Conservation (phyloP, 306 rosid species). For the Geum urbanum region DNA sequence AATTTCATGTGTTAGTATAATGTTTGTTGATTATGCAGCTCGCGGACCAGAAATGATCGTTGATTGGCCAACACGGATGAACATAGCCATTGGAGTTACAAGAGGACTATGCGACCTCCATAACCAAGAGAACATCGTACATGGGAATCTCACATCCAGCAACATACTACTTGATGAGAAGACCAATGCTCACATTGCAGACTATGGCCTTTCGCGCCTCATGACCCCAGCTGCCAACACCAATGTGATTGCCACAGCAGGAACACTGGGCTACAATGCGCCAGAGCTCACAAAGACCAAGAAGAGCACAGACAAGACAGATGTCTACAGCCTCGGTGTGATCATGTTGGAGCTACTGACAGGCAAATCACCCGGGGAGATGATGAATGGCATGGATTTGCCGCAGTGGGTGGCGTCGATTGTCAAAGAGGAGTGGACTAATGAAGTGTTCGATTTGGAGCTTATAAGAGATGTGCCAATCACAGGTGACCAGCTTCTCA, state of each 20-base stretch:
- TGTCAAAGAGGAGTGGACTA: slow-evolving; percentile 82
- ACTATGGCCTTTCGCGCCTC: slow-evolving; percentile 72
- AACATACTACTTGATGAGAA: slow-evolving; percentile 65
- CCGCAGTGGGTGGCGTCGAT: slow-evolving; percentile 94
- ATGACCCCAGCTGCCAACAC: slow-evolving; percentile 77
- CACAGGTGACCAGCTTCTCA: slow-evolving; percentile 66
- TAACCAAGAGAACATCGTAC: slow-evolving; percentile 52
- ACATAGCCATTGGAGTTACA: slow-evolving; percentile 62
- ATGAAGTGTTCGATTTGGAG: slow-evolving; percentile 90
- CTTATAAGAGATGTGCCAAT: slow-evolving; percentile 63
- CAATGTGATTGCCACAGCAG: slow-evolving; percentile 80
- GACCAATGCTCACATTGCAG: slow-evolving; percentile 63
- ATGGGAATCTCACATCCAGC: slow-evolving; percentile 81
- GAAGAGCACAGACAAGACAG: slow-evolving; percentile 52
- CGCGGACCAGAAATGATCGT: slow-evolving; percentile 62
- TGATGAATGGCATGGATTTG: slow-evolving; percentile 72
- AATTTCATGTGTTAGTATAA: not conserved
- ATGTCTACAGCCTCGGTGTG: slow-evolving; percentile 74
- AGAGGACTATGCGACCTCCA: slow-evolving; percentile 58
- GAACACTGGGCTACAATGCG: slow-evolving; percentile 76
- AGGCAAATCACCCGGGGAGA: slow-evolving; percentile 78
- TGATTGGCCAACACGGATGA: slow-evolving; percentile 88
- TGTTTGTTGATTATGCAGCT: slow-evolving; percentile 34
- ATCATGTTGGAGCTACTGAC: slow-evolving; percentile 79
- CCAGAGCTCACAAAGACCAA: slow-evolving; percentile 81